Evolutionary conservation across 495 filamentous ascomycete species (phyloP).

Genomic region (Trichoderma asperelloides): DNA sequence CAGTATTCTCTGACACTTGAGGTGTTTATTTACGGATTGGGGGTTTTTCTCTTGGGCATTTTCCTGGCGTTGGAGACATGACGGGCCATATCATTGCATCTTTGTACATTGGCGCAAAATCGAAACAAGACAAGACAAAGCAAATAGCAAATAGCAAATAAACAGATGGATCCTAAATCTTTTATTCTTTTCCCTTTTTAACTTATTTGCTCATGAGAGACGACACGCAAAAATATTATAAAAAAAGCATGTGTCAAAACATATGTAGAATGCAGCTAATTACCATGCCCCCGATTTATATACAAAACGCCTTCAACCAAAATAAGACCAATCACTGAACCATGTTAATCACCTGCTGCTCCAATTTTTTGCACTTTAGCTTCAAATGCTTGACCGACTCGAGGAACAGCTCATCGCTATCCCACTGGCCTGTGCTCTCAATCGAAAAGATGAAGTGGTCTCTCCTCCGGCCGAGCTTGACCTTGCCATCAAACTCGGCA

Average conservation of each 20-base stretch:
- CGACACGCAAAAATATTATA: background rate
- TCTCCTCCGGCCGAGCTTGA: slow-evolving; percentile 76
- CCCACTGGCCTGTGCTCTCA: slow-evolving; percentile 90
- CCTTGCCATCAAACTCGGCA: slow-evolving; percentile 87
- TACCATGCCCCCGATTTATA: background rate
- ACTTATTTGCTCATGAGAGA: background rate
- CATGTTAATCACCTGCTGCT: slow-evolving; percentile 41
- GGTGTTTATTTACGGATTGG: background rate
- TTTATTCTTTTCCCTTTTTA: background rate
- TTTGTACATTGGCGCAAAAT: background rate
- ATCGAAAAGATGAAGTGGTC: slow-evolving; percentile 98
- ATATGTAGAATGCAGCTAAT: slow-evolving; percentile 1
- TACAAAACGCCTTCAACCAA: slow-evolving; percentile 4
- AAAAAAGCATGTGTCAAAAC: background rate
- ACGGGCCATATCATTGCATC: background rate
- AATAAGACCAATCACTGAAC: slow-evolving; percentile 20
- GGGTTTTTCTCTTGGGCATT: background rate
- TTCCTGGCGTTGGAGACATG: slow-evolving; percentile 4
- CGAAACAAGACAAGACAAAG: background rate
- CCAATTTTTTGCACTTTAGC: slow-evolving; percentile 48
- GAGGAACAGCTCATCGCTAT: slow-evolving; percentile 83
- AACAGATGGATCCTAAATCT: background rate
- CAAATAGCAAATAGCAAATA: background rate
- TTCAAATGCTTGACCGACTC: slow-evolving; percentile 79
- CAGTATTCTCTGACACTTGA: no score